Evolutionary conservation across 495 filamentous ascomycete genomes (phyloP), one percentile per base, ranked within the genome.

Genomic region (Xylaria venustula): DNA sequence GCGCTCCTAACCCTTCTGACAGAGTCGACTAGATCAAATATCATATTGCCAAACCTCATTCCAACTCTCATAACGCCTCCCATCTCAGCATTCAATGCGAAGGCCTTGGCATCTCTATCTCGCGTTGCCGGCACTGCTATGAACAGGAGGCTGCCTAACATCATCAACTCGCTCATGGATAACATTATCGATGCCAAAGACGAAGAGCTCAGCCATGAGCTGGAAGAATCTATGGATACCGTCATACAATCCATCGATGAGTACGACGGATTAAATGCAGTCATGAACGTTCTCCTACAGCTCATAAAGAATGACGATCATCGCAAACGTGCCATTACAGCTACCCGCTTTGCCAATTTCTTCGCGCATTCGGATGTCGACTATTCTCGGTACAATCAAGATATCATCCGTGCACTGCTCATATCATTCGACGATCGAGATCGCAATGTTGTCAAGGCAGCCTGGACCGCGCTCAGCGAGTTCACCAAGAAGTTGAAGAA

Each of bases 21-120:
- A 0, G 95, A 98, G 73, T 87, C 92, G 15, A 94, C 91, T 2
- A 84, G 94, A 54, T 93, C 93, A 20, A 98, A 97, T 70, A 92
- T 97, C 64, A 98, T 98, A 64, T 81, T 98, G 42, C 94, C 94
- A 32, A 96, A 93, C 75, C 89, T 98, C 32, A 90, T 98, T 52
- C 94, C 94, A 0, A 97, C 92, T 0, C 81, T 98, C 22, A 88
- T 96, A 55, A 83, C 88, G 12, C 85, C 92, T 34, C 94, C 94
- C n/a, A 95, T 98, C 60, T 87, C 90, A 4, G 82, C 88, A 5
- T 98, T 98, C 84, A 98, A 98, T 65, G 94, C 94, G 59, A 90
- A 84, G 67, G 94, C 94, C 14, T 75, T 98, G 48, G 95, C 94
- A 40, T 97, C 94, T 26, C 75, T 98, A 60, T 91, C 94, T 46